phyloP scores from a whole-genome alignment of 2,329 filamentous ascomycete species.

The Aaosphaeria arxii region DNA sequence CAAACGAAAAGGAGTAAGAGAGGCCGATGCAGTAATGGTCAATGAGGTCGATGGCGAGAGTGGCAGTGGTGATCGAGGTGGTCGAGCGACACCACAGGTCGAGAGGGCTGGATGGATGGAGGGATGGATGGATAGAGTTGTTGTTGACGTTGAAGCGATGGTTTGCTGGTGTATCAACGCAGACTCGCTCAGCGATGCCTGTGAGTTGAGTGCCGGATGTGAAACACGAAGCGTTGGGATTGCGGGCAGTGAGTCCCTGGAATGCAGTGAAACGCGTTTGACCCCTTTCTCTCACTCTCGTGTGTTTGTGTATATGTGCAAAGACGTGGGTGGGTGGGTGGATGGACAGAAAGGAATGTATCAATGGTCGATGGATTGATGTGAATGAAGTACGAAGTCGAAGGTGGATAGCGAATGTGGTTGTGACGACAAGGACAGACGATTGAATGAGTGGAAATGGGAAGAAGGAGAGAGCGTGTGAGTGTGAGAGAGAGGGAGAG shows the following conservation, averaged over 20 bases:
- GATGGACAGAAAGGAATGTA: constrained; percentile 24
- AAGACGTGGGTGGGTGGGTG: constrained; percentile 6
- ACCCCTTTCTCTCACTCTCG: constrained; percentile 22
- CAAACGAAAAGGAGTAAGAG: too few relatives aligned
- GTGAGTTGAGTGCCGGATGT: constrained; percentile 19
- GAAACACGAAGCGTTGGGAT: constrained; percentile 38
- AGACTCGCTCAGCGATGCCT: constrained; percentile 35
- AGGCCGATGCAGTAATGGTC: too few relatives aligned
- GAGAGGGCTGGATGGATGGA: too few relatives aligned
- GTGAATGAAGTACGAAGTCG: too few relatives aligned
- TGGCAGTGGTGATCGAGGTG: too few relatives aligned
- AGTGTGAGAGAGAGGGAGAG: background rate
- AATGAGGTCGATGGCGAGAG: too few relatives aligned
- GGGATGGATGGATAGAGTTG: constrained; percentile 2
- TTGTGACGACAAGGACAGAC: constrained; percentile 19
- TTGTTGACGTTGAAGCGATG: constrained; percentile 2
- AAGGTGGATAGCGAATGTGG: constrained; percentile 16
- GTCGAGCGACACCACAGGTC: too few relatives aligned
- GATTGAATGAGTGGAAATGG: background rate
- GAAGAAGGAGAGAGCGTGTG: too few relatives aligned
- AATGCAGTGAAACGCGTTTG: constrained; percentile 32
- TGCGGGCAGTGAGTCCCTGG: constrained; percentile 23
- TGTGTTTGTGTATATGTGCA: too few relatives aligned
- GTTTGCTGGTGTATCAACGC: constrained; percentile 16
- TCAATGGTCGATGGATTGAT: constrained; percentile 3